Percentiles rank a stretch among this genome's conserved stretches.
These are phyloP conservation scores for Wallacemonas sp. DNA, from an alignment of 208 protist genomes.

Conservation along the genomic window DNA sequence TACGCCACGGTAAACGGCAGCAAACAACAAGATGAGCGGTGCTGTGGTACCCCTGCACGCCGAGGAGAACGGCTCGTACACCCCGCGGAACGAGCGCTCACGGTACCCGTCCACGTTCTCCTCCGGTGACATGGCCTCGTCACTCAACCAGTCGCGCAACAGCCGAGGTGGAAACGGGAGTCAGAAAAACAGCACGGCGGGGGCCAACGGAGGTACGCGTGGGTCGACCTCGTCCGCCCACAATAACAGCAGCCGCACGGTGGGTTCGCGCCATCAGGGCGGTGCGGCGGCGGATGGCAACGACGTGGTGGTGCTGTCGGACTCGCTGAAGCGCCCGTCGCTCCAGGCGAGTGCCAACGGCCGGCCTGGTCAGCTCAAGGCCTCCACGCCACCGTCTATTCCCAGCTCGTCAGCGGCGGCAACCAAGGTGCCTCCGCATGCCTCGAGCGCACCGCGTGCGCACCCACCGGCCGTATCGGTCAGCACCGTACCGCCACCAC, in stretches of 20 bases:
- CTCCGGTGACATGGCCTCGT: background rate
- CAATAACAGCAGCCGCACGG: too few species aligned
- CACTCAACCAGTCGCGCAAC: background rate
- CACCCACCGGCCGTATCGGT: background rate
- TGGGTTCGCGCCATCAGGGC: background rate
- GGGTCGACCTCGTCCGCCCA: too few species aligned
- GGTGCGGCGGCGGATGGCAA: background rate
- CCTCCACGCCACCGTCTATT: background rate
- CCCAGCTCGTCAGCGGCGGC: background rate
- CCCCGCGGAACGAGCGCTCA: background rate
- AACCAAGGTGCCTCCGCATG: conserved; percentile 10
- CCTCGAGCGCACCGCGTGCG: background rate
- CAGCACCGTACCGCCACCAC: too few species aligned
- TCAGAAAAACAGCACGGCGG: too few species aligned
- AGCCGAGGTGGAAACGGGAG: background rate
- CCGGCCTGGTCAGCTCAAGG: background rate
- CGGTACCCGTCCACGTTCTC: background rate
- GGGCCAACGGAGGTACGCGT: too few species aligned
- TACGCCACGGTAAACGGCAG: too few species aligned
- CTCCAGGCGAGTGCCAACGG: background rate
- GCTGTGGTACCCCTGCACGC: conserved; percentile 5
- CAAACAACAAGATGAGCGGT: background rate
- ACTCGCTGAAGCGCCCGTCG: background rate
- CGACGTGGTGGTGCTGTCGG: background rate
- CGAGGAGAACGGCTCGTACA: conserved; percentile 7